phyloP scores from a whole-genome alignment of 2,329 filamentous ascomycete genomes.

The Aureobasidium sp. region DNA sequence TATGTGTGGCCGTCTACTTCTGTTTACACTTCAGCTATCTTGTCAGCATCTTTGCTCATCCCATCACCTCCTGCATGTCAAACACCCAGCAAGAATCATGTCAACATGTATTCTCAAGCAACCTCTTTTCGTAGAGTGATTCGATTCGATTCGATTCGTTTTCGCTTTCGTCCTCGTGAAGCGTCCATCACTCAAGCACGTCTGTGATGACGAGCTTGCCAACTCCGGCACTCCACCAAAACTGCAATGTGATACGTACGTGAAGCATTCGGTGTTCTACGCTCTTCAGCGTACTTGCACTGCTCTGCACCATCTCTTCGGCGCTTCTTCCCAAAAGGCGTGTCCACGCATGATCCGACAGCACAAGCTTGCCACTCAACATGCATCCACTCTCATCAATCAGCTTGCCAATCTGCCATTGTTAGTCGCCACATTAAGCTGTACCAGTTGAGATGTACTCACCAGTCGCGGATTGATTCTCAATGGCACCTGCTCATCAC shows the following conservation, averaged over 20 bases:
- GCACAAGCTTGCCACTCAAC: constrained; percentile 43
- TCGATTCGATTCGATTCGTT: too few species aligned
- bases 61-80: not conserved
- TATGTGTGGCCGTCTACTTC: too few species aligned
- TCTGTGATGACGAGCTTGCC: constrained; percentile 31
- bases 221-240: constrained; percentile 42
- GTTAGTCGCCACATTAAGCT: not conserved
- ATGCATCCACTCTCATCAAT: constrained; percentile 51
- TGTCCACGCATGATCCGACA: constrained; percentile 46
- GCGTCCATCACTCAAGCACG: not conserved
- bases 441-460: constrained; percentile 8
- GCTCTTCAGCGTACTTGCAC: constrained; percentile 34
- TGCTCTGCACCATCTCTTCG: constrained; percentile 34
- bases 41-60: not conserved
- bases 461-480: constrained; percentile 36
- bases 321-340: constrained; percentile 39
- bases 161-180: not conserved
- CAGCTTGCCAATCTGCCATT: constrained; percentile 30
- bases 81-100: not conserved
- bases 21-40: too few species aligned
- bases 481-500: constrained; percentile 28
- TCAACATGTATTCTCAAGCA: not conserved
- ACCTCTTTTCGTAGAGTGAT: not conserved
- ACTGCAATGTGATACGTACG: constrained; percentile 45
- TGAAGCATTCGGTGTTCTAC: constrained; percentile 46